Evolutionary conservation across 768 basidiomycete species (phyloP).

Genomic region (Rhodotorula taiwanensis): DNA sequence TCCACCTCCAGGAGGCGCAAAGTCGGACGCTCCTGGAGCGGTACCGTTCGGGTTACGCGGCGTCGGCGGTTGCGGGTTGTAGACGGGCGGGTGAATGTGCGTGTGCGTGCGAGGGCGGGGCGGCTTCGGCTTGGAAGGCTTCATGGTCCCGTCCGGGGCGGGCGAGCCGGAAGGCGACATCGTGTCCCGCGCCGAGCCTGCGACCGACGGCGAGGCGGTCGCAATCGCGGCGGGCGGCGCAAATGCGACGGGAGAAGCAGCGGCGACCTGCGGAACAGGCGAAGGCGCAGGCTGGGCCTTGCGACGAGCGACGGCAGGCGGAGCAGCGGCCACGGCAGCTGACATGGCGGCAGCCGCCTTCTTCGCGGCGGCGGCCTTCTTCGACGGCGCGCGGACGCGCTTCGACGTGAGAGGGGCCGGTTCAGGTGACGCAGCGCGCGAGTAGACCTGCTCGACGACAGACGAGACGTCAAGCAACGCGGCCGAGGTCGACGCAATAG

Average conservation of each 20-base stretch:
- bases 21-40: conserved; percentile 28
- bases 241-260: not conserved
- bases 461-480: too few relatives aligned
- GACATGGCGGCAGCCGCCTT: not conserved
- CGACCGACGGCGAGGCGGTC: not conserved
- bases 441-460: not conserved
- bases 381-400: not conserved
- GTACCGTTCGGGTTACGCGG: conserved; percentile 34
- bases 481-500: not conserved
- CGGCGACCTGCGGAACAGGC: not conserved
- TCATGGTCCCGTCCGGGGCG: not conserved
- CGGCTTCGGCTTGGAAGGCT: conserved; percentile 1
- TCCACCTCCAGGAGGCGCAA: conserved; percentile 23
- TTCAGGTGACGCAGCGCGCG: not conserved
- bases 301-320: not conserved
- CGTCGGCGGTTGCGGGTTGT: conserved; percentile 21
- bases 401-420: not conserved
- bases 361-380: not conserved
- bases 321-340: not conserved
- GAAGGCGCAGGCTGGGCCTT: not conserved
- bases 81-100: conserved; percentile 13
- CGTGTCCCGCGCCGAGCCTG: not conserved
- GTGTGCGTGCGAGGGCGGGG: conserved; percentile 1
- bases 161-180: too few relatives aligned
- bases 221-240: not conserved